These are phyloP conservation scores for Polychaeton citri DNA, from an alignment of 2,329 filamentous ascomycete genomes.

Conservation along the genomic window DNA sequence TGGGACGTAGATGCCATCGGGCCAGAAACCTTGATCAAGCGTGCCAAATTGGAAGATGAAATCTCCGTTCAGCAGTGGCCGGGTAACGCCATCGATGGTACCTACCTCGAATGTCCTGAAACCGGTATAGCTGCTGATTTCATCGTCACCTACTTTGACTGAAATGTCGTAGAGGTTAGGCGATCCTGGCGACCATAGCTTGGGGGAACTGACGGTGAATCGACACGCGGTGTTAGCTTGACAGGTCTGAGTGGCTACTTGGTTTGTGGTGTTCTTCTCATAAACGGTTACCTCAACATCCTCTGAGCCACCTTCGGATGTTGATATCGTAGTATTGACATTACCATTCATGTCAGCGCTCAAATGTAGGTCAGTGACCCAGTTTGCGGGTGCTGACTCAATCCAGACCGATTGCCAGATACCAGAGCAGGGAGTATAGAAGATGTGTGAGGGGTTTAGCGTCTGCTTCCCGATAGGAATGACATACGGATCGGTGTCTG, in stretches of 20 bases:
- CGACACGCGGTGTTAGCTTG: conserved; percentile 38
- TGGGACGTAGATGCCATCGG: conserved; percentile 53
- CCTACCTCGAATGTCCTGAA: conserved; percentile 51
- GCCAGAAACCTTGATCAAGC: conserved; percentile 60
- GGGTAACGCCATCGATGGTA: conserved; percentile 42
- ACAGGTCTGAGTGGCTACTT: conserved; percentile 32
- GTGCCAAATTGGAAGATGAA: conserved; percentile 56
- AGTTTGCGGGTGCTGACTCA: conserved; percentile 43
- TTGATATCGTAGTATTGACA: neutral
- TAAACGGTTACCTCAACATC: neutral
- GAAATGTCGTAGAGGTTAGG: conserved; percentile 53
- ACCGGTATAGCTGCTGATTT: conserved; percentile 51
- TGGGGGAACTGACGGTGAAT: conserved; percentile 41
- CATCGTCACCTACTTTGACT: conserved; percentile 40
- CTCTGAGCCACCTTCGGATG: neutral
- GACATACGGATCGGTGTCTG: conserved; percentile 40
- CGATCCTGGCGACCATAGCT: conserved; percentile 52
- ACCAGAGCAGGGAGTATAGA: conserved; percentile 58
- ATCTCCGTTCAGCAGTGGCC: conserved; percentile 54
- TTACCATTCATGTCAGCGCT: conserved; percentile 40
- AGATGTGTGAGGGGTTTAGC: conserved; percentile 52
- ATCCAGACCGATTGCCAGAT: conserved; percentile 71
- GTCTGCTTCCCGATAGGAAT: conserved; percentile 55
- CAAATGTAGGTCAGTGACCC: conserved; percentile 48
- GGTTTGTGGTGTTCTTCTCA: conserved; percentile 1